A percentile compares a stretch with the other conserved stretches of the same genome.
These are phyloP conservation scores for Iris macrosiphon DNA, from an alignment of 106 monocot genomes.

Conservation along the genomic window DNA sequence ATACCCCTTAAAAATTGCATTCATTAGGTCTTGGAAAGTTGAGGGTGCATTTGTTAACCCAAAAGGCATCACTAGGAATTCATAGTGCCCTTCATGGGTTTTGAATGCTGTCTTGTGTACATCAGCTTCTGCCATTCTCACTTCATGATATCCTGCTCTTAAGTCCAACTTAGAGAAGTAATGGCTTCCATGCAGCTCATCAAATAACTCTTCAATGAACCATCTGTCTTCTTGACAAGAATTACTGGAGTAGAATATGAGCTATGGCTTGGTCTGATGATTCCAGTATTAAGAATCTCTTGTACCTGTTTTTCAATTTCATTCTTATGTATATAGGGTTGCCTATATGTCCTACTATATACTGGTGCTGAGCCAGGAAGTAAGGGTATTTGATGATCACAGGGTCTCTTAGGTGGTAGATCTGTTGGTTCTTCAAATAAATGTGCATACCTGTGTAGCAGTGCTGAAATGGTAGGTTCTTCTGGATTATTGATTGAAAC, in stretches of 20 bases:
- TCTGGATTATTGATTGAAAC: too few species aligned
- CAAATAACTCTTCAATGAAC: neutral
- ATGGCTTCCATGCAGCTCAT: too few species aligned
- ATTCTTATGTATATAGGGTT: neutral
- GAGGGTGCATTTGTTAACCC: neutral
- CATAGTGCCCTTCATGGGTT: neutral
- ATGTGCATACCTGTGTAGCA: too few species aligned
- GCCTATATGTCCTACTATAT: neutral
- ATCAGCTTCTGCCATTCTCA: too few species aligned
- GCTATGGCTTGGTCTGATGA: neutral
- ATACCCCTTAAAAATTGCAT: too few species aligned
- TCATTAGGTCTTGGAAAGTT: neutral
- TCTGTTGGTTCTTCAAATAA: neutral
- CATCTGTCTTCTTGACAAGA: slow-evolving; percentile 5
- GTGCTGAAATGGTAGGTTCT: too few species aligned
- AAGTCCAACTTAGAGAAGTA: too few species aligned
- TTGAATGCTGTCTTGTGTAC: neutral
- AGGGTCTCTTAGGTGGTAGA: neutral
- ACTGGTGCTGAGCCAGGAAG: neutral
- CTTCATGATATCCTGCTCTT: too few species aligned
- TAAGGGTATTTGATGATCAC: slow-evolving; percentile 8
- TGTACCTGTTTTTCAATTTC: neutral
- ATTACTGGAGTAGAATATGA: neutral
- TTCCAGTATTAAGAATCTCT: neutral
- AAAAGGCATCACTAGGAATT: too few species aligned